Base-by-base conservation (phyloP, 352 stramenopile genomes). In the Pythium sp. region DNA sequence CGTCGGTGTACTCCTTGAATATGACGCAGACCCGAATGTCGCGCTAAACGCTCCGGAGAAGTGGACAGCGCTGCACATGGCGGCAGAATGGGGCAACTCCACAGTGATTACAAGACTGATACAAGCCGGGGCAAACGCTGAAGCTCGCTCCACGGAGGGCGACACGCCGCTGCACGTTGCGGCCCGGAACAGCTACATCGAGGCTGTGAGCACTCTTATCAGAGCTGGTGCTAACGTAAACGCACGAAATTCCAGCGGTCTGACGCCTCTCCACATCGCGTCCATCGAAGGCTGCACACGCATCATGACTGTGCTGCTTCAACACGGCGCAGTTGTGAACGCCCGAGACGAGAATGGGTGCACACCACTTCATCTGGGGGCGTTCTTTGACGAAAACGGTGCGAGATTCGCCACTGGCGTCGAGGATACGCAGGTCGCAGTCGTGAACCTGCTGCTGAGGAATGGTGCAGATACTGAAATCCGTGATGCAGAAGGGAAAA, bases 381-480 rank as follows among this genome's bases (percentile, higher is more conserved):
- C 28, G 14, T 59, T 59, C 54, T 59, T 59, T 24, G 54, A 43
- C 54, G 54, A 59, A 8, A 59, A 59, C 54, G 28, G 54, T 15
- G 54, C 54, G 54, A 9, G 28, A 18, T 59, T 59, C 26, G 54
- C 54, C 24, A 59, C 26, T 24, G 28, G 28, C 8, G 28, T 34
- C 26, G 54, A 59, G 12, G 54, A 59, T 28, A 59, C 54, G 54
- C 54, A 59, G 54, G 28, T 34, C 12, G 6, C 54, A 20, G 54
- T 41, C 54, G 26, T 59, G 54, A 38, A n/a, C 3, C 54, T 59
- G 54, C 24, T 59, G 28, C 28, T 59, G 54, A 59, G 8, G 28
- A 20, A 41, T 36, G 54, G 28, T 7, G 54, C 54, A 5, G 54
- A 59, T 6, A 3, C 30, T 24, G 54, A 20, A 2, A 24, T 59